Conservation (phyloP, 1,284 basidiomycete genomes). For the Apiotrichum mycotoxinovorans region DNA sequence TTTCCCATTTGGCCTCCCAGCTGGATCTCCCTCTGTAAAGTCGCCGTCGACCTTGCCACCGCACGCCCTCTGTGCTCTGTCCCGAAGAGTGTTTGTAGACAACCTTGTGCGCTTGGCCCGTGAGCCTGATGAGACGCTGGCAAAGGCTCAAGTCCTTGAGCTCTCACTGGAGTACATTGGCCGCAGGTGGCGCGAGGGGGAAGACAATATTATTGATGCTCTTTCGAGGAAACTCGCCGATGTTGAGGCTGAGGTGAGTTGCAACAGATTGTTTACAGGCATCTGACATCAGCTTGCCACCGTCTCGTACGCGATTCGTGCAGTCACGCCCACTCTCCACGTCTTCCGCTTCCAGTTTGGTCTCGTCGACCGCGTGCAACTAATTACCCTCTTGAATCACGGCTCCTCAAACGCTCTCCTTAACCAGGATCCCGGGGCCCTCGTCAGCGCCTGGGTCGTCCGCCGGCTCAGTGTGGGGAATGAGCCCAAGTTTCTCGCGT, state of each 20-base stretch:
- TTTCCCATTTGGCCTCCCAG: constrained; percentile 25
- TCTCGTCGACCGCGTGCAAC: constrained; percentile 28
- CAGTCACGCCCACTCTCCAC: constrained; percentile 29
- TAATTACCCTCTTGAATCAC: constrained; percentile 8
- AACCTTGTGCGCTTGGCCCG: constrained; percentile 22
- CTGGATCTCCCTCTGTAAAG: constrained; percentile 1
- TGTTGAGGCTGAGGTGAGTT: constrained; percentile 45
- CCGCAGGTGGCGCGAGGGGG: constrained; percentile 23
- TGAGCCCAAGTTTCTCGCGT: constrained; percentile 15
- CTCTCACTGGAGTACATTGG: constrained; percentile 36
- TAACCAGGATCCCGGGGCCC: not conserved
- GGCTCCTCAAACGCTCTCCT: not conserved
- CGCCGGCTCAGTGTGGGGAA: constrained; percentile 24
- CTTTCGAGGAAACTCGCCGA: constrained; percentile 33
- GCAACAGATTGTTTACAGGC: not conserved
- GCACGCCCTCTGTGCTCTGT: constrained; percentile 15
- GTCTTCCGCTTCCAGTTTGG: constrained; percentile 33
- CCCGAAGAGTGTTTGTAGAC: constrained; percentile 29
- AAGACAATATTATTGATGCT: constrained; percentile 24
- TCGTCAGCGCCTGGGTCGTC: constrained; percentile 21
- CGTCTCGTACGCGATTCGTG: constrained; percentile 2
- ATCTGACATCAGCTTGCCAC: constrained; percentile 28
- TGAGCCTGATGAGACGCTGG: not conserved
- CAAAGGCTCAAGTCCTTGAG: constrained; percentile 18
- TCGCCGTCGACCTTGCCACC: constrained; percentile 13